These are phyloP conservation scores for Pholiota adiposa DNA, from an alignment of 1,284 basidiomycete species.

Conservation along the genomic window DNA sequence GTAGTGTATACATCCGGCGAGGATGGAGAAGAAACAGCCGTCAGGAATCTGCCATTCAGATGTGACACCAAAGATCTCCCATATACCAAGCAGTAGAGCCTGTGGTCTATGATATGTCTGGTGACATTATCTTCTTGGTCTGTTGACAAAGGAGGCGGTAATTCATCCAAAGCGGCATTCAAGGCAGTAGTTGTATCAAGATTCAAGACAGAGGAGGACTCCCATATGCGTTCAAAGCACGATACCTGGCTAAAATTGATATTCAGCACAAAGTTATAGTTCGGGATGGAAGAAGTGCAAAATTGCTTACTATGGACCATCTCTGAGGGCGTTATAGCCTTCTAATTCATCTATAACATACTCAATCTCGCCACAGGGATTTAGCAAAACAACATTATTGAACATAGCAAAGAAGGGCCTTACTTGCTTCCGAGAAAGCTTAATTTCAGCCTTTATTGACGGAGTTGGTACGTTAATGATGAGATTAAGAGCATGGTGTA, in stretches of 20 bases:
- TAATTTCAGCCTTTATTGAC: slow-evolving; percentile 32
- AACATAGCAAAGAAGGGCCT: slow-evolving; percentile 11
- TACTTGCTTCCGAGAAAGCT: slow-evolving; percentile 49
- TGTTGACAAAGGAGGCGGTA: background rate
- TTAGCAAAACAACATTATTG: slow-evolving; percentile 1
- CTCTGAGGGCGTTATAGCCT: slow-evolving; percentile 49
- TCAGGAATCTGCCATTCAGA: slow-evolving; percentile 23
- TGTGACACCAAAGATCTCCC: slow-evolving; percentile 41
- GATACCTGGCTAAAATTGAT: slow-evolving; percentile 46
- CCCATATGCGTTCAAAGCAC: slow-evolving; percentile 60
- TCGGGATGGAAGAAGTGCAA: background rate
- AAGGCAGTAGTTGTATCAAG: slow-evolving; percentile 20
- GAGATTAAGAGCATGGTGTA: slow-evolving; percentile 31
- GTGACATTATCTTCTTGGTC: slow-evolving; percentile 27
- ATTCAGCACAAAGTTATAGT: background rate
- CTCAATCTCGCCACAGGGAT: slow-evolving; percentile 36
- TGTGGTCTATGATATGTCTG: slow-evolving; percentile 47
- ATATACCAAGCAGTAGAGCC: slow-evolving; percentile 48
- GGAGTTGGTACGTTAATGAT: slow-evolving; percentile 41
- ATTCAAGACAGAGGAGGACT: slow-evolving; percentile 38
- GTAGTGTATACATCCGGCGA: slow-evolving; percentile 40
- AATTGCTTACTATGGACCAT: slow-evolving; percentile 43
- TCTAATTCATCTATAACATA: slow-evolving; percentile 56
- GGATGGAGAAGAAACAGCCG: slow-evolving; percentile 32
- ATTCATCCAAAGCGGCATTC: slow-evolving; percentile 21